These are phyloP conservation scores for Sporothrix globosa DNA, from an alignment of 2,329 filamentous ascomycete species.

Conservation along the genomic window DNA sequence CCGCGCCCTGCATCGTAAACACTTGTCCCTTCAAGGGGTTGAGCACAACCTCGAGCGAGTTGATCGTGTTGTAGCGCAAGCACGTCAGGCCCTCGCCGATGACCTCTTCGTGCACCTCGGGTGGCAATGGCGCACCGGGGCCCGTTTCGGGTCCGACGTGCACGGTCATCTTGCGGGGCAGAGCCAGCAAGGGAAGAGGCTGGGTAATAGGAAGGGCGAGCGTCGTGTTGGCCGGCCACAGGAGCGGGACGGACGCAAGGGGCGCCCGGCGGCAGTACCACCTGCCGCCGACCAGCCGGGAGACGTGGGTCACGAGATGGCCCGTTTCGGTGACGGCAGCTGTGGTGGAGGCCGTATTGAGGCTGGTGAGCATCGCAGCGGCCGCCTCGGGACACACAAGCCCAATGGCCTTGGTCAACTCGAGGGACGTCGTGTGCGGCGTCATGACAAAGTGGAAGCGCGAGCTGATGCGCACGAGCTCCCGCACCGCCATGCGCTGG, in stretches of 20 bases:
- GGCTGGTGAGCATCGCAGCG: not conserved
- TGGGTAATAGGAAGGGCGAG: not conserved
- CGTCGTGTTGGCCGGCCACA: conserved; percentile 2
- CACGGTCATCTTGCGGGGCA: not conserved
- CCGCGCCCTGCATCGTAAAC: not conserved
- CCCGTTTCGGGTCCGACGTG: conserved; percentile 4
- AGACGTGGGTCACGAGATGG: not conserved
- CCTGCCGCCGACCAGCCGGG: not conserved
- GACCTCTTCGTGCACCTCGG: not conserved
- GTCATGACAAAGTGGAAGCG: not conserved
- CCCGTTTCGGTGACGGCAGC: not conserved
- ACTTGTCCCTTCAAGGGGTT: not conserved
- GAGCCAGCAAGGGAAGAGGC: not conserved
- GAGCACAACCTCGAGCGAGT: not conserved
- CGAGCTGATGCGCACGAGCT: not conserved
- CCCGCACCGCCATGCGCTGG: not conserved
- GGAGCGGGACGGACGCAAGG: not conserved
- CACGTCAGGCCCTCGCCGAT: not conserved
- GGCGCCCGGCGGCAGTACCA: conserved; percentile 1
- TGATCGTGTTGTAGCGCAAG: not conserved
- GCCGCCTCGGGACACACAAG: not conserved
- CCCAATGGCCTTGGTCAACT: not conserved
- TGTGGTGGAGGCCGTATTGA: not conserved
- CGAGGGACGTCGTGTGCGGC: not conserved
- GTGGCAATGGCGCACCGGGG: not conserved